Base-by-base conservation (phyloP, 139 green algal genomes). In the Raphidocelis subcapitata region DNA sequence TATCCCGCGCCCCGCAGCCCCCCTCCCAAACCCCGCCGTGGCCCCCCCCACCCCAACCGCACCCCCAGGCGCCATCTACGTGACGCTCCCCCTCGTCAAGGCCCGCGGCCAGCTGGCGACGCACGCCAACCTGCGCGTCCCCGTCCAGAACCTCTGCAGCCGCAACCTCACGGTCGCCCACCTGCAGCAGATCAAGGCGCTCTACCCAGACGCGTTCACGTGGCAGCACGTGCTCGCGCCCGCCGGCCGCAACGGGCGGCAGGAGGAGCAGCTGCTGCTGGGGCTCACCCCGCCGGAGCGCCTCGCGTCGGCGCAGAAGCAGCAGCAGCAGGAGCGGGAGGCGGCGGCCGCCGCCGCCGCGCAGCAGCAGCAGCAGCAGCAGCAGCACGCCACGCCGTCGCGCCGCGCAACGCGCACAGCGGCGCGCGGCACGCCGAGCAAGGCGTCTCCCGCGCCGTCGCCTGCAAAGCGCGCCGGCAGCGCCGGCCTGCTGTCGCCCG, bases 141-240 rank as follows among this genome's bases (percentile, higher is more conserved):
- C 72, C 3, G 63, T 78, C 23, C 51, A 78, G 37, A 72, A 66
- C 36, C 62, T 78, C 52, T 62, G 32, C 14, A 51, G 72, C 26
- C 55, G 63, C 1, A 41, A 56, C 52, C 64, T 78, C 63, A 67
- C 47, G 51, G 60, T 69, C 1, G 55, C 73, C 52, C 72, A 88
- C 60, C 29, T 85, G 2, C 79, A 83, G 65, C 83, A 85, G 67
- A 88, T 88, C 57, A 88, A 85, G 67, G 46, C 62, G 33, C 62
- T 88, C 16, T 75, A 62, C 49, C 83, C 83, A 12, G 61, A 79
- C 3, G 73, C 77, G 5, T 80, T 88, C n/a, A 75, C 73, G 2
- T 88, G 83, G 83, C 69, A 85, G 49, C 82, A 84, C 69, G 70
- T 86, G 28, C 67, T 74, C 3, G 72, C 75, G 3, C 69, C 65